Percentiles rank a stretch among this genome's conserved stretches.
Evolutionary conservation across 2,329 filamentous ascomycete genomes (phyloP).

Genomic region (Trichoderma pleuroti): DNA sequence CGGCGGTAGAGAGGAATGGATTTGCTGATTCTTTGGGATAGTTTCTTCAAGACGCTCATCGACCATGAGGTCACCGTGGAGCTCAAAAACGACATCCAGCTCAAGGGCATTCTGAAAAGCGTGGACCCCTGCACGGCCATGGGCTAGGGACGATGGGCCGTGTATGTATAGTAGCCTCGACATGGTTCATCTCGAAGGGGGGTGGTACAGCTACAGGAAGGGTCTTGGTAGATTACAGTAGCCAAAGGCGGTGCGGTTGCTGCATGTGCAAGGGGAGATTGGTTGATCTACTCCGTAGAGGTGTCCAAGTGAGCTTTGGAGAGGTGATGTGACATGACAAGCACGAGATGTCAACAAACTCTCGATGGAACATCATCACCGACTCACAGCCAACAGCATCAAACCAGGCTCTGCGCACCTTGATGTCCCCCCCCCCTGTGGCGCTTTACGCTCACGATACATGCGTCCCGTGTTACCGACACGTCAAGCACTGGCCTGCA

Average conservation of each 20-base stretch:
- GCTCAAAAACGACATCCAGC: constrained; percentile 98
- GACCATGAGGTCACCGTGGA: constrained; percentile 97
- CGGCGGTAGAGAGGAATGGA: not conserved
- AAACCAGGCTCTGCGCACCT: not conserved
- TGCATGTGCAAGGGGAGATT: too few relatives aligned
- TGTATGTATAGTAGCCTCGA: not conserved
- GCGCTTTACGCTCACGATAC: not conserved
- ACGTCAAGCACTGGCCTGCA: not conserved
- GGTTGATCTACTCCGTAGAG: too few relatives aligned
- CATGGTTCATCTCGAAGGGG: not conserved
- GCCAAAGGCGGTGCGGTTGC: too few relatives aligned
- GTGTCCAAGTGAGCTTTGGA: too few relatives aligned
- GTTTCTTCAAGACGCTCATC: constrained; percentile 98
- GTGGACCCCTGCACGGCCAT: constrained; percentile 43
- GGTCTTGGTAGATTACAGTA: not conserved
- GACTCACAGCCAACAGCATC: not conserved
- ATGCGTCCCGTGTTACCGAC: not conserved
- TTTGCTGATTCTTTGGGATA: constrained; percentile 35
- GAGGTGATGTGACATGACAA: too few relatives aligned
- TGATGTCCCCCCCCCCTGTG: not conserved
- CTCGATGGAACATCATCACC: not conserved
- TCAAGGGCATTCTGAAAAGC: constrained; percentile 91
- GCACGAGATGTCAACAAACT: too few relatives aligned
- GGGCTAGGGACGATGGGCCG: not conserved
- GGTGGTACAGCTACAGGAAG: not conserved